These are phyloP conservation scores for Limnomonas spitsbergensis DNA, from an alignment of 139 green algal genomes.

Conservation along the genomic window DNA sequence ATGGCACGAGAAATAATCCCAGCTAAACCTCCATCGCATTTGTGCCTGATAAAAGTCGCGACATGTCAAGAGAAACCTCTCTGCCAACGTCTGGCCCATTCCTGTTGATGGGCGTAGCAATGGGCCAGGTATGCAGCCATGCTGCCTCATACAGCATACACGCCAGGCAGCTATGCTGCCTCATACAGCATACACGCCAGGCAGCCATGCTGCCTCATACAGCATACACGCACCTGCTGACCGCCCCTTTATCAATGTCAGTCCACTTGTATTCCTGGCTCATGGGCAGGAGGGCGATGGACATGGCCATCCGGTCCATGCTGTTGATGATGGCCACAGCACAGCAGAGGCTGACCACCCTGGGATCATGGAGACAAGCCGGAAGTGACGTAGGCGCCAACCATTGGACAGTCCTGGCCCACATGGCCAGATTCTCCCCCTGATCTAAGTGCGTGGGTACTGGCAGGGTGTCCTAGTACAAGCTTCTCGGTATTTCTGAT, in stretches of 20 bases:
- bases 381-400: too few species aligned
- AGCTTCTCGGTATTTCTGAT: too few species aligned
- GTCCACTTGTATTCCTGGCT: constrained; percentile 62
- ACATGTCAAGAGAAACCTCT: not conserved
- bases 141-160: not conserved
- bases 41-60: not conserved
- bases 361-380: too few species aligned
- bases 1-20: too few species aligned
- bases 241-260: constrained; percentile 61
- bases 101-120: not conserved
- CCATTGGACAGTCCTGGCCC: too few species aligned
- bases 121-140: not conserved
- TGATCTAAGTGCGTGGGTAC: too few species aligned
- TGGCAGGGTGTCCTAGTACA: too few species aligned
- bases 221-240: constrained; percentile 43
- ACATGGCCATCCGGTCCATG: constrained; percentile 73
- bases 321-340: constrained; percentile 56
- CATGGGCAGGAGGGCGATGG: constrained; percentile 72
- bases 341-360: constrained; percentile 24
- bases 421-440: too few species aligned
- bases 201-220: not conserved
- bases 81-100: not conserved
- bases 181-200: not conserved
- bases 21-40: too few species aligned
- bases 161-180: not conserved